phyloP scores from a whole-genome alignment of 2,329 filamentous ascomycete genomes.

The Xylaria arbuscula region DNA sequence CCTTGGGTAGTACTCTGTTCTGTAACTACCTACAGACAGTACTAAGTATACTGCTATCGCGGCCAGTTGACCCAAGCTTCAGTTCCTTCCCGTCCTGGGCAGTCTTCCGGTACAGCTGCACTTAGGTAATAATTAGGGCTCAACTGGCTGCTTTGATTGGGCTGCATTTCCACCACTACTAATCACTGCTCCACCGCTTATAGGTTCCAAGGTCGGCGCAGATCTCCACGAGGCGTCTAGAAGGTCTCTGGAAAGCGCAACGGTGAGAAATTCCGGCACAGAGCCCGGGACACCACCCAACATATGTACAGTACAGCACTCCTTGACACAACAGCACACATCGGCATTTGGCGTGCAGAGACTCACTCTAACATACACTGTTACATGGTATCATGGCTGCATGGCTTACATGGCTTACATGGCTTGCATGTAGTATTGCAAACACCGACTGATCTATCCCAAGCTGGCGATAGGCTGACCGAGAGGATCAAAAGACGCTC shows the following conservation, averaged over 20 bases:
- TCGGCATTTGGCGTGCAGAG: background rate
- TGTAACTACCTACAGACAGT: background rate
- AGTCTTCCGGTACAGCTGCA: slow-evolving; percentile 7
- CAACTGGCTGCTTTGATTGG: slow-evolving; percentile 17
- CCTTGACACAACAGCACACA: background rate
- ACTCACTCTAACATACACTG: background rate
- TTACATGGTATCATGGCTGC: background rate
- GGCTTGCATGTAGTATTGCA: background rate
- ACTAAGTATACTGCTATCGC: too few species aligned
- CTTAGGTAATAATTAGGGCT: slow-evolving; percentile 22
- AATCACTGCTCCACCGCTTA: slow-evolving; percentile 1
- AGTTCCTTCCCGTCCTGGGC: background rate
- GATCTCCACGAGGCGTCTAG: background rate
- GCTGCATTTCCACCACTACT: background rate
- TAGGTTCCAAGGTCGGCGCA: slow-evolving; percentile 1
- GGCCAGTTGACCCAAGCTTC: slow-evolving; percentile 6
- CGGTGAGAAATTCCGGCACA: background rate
- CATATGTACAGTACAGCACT: background rate
- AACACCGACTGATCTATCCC: background rate
- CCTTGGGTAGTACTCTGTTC: background rate
- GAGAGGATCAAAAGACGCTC: background rate
- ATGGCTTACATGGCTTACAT: too few species aligned
- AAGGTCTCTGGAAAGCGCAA: slow-evolving; percentile 11
- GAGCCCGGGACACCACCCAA: background rate
- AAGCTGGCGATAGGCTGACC: background rate